Base-by-base conservation (phyloP, 2,329 filamentous ascomycete species). In the Aspergillus puulaauensis region DNA sequence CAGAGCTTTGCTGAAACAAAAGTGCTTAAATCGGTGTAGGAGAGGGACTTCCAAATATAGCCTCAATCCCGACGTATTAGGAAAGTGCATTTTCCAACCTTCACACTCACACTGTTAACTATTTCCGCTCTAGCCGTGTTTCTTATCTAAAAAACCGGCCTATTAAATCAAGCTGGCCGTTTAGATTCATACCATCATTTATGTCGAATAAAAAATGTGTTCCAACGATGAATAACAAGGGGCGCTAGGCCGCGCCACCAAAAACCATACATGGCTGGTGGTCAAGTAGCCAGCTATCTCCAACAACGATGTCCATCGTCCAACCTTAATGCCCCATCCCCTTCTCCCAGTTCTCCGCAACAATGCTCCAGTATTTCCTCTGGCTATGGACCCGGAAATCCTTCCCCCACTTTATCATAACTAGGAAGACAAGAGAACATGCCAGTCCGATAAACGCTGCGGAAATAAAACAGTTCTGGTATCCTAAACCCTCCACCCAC, bases 391-490 rank as follows among this genome's bases (percentile, higher is more conserved):
- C 63, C 6, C 75, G 67, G 54, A 71, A 73, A 8, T 48, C 60
- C 59, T 77, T 78, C 7, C 75, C 75, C 48, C 58, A 76, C 61
- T 70, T 69, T 19, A 77, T 67, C 73, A 77, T 77, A 9, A 74
- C 54, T 14, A 77, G 60, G 58, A 77, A 78, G 1, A 69, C 67
- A 5, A 68, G 76, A 2, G 73, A 68, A 19, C 69, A 72, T 2
- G 70, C 66, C 64, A 76, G 63, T 2, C 73, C 73, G 6, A 76
- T 62, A 57, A 76, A 75, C 0, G 73, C 73, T 3, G 71, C 74
- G 0, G 73, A 73, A 14, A 80, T 71, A 50, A 79, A 80, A 54
- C 76, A 78, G 56, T 80, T 75, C 63, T 79, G 77, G 50, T 76
- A 75, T 3, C 77, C 77, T 31, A 79, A 54, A 40, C 75, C 65